These are phyloP conservation scores for Pleurotus giganteus DNA, from an alignment of 768 basidiomycete species.

Conservation along the genomic window DNA sequence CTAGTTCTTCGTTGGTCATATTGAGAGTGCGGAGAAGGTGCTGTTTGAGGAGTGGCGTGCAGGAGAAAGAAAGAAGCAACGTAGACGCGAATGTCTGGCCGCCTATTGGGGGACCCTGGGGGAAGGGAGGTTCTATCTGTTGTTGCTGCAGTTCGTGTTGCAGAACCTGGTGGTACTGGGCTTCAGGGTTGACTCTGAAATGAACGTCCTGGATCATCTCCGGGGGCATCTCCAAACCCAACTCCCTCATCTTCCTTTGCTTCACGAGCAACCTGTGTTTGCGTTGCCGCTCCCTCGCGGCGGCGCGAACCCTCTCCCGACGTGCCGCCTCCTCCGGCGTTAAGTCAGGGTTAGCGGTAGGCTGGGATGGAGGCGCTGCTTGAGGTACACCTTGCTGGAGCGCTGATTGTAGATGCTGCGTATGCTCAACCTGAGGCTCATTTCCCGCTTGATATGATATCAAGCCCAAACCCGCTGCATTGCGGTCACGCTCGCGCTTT, in stretches of 20 bases:
- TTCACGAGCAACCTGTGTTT: slow-evolving; percentile 81
- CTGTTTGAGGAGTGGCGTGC: slow-evolving; percentile 69
- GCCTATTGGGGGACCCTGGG: slow-evolving; percentile 51
- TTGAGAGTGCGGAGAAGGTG: slow-evolving; percentile 69
- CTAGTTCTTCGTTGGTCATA: slow-evolving; percentile 79
- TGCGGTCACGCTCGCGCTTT: slow-evolving; percentile 72
- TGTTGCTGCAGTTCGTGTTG: slow-evolving; percentile 40
- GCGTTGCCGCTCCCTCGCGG: slow-evolving; percentile 77
- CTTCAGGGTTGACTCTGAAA: slow-evolving; percentile 49
- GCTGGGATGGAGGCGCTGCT: slow-evolving; percentile 18
- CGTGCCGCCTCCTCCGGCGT: slow-evolving; percentile 66
- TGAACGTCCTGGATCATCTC: slow-evolving; percentile 63
- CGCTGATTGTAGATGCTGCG: slow-evolving; percentile 23
- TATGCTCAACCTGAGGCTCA: slow-evolving; percentile 21
- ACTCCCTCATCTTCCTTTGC: slow-evolving; percentile 75
- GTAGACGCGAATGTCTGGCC: slow-evolving; percentile 83
- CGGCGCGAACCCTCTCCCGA: slow-evolving; percentile 69
- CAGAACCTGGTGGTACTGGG: slow-evolving; percentile 43
- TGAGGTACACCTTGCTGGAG: slow-evolving; percentile 31
- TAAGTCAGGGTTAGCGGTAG: slow-evolving; percentile 29
- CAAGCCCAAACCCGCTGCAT: slow-evolving; percentile 34
- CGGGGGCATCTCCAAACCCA: slow-evolving; percentile 81
- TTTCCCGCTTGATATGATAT: slow-evolving; percentile 37
- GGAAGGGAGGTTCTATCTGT: slow-evolving; percentile 58
- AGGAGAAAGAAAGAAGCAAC: slow-evolving; percentile 72